Base-by-base conservation (phyloP, 257 asterid genomes). In the Rauvolfia tetraphylla region DNA sequence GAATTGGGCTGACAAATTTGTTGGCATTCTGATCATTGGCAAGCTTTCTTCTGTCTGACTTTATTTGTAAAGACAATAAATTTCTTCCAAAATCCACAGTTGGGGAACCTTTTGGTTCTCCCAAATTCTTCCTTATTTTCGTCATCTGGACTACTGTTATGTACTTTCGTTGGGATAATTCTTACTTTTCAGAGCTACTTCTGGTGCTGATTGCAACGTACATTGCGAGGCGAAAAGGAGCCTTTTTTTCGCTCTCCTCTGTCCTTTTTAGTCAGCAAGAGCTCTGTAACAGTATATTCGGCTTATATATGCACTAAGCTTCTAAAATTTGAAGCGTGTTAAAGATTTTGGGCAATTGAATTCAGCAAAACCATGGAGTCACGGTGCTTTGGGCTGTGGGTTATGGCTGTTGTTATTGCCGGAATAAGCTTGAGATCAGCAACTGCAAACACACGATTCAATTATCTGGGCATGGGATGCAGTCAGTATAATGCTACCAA, bases 401-500 rank as follows among this genome's bases (percentile, higher is more conserved):
- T 54, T 41, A 4, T 48, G 51, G 63, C 58, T 76, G 33, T 77
- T n/a, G 66, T 78, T 49, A 18, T 73, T 27, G 75, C 81, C 10
- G 65, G 39, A 44, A 36, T 67, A 38, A 44, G 71, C 5, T 61
- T 72, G 36, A 68, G 75, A 13, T 63, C 74, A 44, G 87, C 62
- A 33, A 76, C 53, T 41, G 76, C 95, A 3, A 79, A 86, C 65
- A 93, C 98, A 53, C 93, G 91, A 85, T 88, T 72, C 41, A 85
- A 87, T 71, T 83, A 85, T 42, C 74, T 90, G n/a, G 89, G 84
- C 38, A 80, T 44, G 27, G 98, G 95, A 2, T 91, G 98, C 77
- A 90, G 96, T 75, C 92, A 87, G 82, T 89, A 85, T 68, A 91
- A 87, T 75, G 93, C 86, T 23, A 77, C 88, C 22, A 80, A 88